Evolutionary conservation across 1,284 basidiomycete genomes (phyloP).

Genomic region (Sphagnurus paluster): DNA sequence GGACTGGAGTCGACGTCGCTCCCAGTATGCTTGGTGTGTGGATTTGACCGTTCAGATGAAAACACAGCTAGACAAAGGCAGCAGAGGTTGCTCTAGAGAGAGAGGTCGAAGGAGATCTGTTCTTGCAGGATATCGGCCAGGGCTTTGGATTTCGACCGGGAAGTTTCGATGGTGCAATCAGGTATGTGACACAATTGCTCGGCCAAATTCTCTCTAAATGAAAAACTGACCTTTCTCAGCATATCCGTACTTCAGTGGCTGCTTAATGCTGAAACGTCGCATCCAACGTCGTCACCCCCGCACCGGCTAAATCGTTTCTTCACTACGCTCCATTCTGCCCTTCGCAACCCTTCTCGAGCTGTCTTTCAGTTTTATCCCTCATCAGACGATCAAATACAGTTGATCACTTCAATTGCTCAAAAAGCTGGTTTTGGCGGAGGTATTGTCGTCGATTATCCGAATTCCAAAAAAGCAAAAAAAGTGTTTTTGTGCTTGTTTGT

Average conservation of each 20-base stretch:
- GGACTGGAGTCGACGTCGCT: conserved; percentile 95
- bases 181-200: conserved; percentile 49
- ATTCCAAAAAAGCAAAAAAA: conserved; percentile 92
- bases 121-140: conserved; percentile 91
- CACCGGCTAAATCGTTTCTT: conserved; percentile 94
- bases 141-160: conserved; percentile 95
- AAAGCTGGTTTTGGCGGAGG: conserved; percentile 97
- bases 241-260: conserved; percentile 99
- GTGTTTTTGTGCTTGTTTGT: conserved; percentile 90
- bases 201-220: conserved; percentile 2
- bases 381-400: conserved; percentile 92
- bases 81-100: conserved; percentile 92
- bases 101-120: conserved; percentile 92
- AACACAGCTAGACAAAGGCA: not conserved
- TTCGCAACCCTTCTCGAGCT: conserved; percentile 91
- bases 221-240: conserved; percentile 55
- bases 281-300: conserved; percentile 89
- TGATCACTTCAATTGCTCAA: conserved; percentile 93
- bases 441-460: conserved; percentile 95
- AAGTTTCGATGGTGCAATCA: conserved; percentile 97
- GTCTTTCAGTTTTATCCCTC: conserved; percentile 96
- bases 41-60: not conserved
- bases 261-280: conserved; percentile 93
- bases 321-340: conserved; percentile 90
- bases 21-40: conserved; percentile 92